These are phyloP conservation scores for Seiridium unicorne DNA, from an alignment of 2,329 filamentous ascomycete genomes.

Conservation along the genomic window DNA sequence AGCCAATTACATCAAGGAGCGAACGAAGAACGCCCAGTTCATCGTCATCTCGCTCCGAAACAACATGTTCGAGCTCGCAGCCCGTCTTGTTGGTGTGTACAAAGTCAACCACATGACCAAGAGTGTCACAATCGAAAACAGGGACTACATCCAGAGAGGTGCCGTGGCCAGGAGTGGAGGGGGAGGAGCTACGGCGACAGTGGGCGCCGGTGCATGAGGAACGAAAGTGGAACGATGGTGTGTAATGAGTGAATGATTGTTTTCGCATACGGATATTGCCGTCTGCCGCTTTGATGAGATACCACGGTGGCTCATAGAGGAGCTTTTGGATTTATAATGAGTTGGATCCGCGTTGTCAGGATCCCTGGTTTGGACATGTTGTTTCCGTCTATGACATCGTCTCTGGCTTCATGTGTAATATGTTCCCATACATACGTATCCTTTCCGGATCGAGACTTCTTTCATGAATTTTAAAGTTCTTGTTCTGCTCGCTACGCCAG, in stretches of 20 bases:
- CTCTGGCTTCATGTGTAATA: neutral
- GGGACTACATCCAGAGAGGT: constrained; percentile 61
- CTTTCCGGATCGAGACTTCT: no score
- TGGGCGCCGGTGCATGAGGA: neutral
- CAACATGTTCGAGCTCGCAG: constrained; percentile 99
- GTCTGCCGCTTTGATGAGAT: neutral
- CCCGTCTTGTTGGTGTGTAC: constrained; percentile 92
- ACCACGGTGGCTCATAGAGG: neutral
- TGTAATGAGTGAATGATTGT: constrained; percentile 1
- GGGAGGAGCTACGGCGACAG: neutral
- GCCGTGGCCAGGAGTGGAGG: constrained; percentile 13
- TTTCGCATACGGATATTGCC: neutral
- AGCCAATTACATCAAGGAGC: constrained; percentile 97
- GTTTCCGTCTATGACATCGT: neutral
- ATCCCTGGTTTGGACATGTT: neutral
- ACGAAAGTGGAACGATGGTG: neutral
- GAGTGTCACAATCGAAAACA: constrained; percentile 85
- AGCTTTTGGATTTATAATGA: neutral
- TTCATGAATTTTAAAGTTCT: no score
- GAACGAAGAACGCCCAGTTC: constrained; percentile 98
- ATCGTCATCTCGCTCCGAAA: constrained; percentile 97
- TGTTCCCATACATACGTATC: no score
- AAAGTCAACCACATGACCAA: constrained; percentile 99
- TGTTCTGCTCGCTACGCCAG: no score
- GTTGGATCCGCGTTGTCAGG: neutral